Evolutionary conservation across 2,329 filamentous ascomycete species (phyloP), one percentile per base, ranked within the genome.

Genomic region (Colletotrichum tanaceti): DNA sequence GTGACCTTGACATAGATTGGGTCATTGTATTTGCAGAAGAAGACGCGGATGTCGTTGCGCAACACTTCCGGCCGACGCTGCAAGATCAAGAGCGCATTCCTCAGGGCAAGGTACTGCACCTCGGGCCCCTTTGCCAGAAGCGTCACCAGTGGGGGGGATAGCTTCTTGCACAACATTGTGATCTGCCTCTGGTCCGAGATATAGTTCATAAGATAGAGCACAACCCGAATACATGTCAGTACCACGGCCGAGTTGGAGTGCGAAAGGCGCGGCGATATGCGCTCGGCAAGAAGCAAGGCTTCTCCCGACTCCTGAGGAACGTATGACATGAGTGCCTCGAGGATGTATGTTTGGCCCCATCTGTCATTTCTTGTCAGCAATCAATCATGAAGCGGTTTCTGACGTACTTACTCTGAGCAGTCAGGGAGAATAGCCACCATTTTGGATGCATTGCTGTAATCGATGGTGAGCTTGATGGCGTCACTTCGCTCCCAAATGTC

Each of bases 21-120:
- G 77, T 99, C 96, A 79, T 99, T 99, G 82, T 99, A 99, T 85
- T 99, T 99, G 89, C 96, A 99, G 82, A 99, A 99, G 82, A 99
- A 99, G 39, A 99, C 96, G 54, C 96, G 90, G 71, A 99, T 98
- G 79, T 99, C 96, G 79, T 98, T 98, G 71, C 94, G 89, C 62
- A 99, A 81, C 10, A 99, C 95, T 75, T 98, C 96, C 0, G 96
- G 96, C 64, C 95, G 87, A 74, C 95, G 87, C 79, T 99, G 96
- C 60, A 99, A 84, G 73, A 99, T 99, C 16, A 99, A 85, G 2
- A 99, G 86, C 0, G 96, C 96, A 77, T 99, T 99, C 71, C 96
- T 87, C 20, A 99, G 86, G 0, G 96, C 96, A 7, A 99, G 86
- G 77, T 99, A 99, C 78, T 99, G 96, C n/a, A 99, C 96, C 78